A percentile compares a stretch with the other conserved stretches of the same genome.
These are phyloP conservation scores for Mallotus nudiflorus DNA, from an alignment of 345 rosid species.

Conservation along the genomic window DNA sequence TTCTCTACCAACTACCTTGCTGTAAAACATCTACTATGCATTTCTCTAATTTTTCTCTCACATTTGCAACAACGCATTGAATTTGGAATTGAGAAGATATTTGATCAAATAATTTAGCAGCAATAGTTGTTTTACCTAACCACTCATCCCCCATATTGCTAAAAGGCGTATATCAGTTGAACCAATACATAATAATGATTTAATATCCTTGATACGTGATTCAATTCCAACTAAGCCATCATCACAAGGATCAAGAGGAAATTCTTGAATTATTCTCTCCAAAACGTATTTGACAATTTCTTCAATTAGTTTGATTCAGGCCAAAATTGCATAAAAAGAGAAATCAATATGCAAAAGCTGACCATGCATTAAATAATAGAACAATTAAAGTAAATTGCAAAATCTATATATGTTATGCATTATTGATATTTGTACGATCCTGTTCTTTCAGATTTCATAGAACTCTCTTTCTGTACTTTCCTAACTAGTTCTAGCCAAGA, in stretches of 20 bases:
- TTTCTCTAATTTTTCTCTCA: not conserved
- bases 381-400: no score
- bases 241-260: not conserved
- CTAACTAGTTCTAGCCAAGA: no score
- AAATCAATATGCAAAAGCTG: no score
- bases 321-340: not conserved
- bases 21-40: not conserved
- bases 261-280: not conserved
- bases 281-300: not conserved
- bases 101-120: not conserved
- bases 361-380: no score
- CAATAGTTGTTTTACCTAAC: slow-evolving; percentile 6
- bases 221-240: slow-evolving; percentile 7
- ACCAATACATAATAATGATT: not conserved
- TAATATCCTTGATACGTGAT: not conserved
- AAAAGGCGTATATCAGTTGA: not conserved
- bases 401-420: no score
- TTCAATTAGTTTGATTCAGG: not conserved
- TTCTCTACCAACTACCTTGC: not conserved
- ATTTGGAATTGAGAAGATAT: not conserved
- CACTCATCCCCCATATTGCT: slow-evolving; percentile 2
- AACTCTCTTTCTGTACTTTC: no score
- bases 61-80: not conserved
- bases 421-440: no score
- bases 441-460: no score